phyloP scores from a whole-genome alignment of 2,329 filamentous ascomycete species.

The Aureobasidium sp. region DNA sequence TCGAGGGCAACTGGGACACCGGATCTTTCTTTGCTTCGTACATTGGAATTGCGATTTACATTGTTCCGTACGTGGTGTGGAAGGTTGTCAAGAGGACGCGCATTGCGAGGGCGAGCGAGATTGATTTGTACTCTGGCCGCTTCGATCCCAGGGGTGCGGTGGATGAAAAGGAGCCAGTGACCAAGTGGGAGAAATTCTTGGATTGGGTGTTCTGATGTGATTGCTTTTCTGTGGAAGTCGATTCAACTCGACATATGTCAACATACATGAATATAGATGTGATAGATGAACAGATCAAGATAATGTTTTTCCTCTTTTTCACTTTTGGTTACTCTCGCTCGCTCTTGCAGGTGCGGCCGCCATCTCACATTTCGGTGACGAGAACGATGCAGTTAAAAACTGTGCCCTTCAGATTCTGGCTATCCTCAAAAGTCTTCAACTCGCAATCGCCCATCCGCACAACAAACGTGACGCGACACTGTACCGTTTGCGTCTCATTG shows the following conservation, averaged over 20 bases:
- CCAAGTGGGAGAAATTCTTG: conserved; percentile 8
- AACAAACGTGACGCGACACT: no score
- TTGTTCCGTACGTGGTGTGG: conserved; percentile 34
- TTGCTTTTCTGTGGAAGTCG: neutral
- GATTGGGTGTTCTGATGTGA: conserved; percentile 13
- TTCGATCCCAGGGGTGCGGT: neutral
- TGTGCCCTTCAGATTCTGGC: no score
- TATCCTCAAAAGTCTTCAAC: no score
- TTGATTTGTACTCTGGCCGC: conserved; percentile 23
- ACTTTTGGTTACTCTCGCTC: no score
- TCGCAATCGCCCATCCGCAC: no score
- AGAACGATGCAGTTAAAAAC: no score
- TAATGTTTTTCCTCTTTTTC: neutral
- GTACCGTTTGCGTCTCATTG: no score
- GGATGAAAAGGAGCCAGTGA: neutral
- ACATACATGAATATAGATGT: no score
- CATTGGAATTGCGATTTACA: conserved; percentile 31
- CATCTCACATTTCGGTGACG: no score
- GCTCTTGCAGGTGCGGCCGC: no score
- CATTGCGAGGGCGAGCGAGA: conserved; percentile 20
- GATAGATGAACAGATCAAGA: neutral
- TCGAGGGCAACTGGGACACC: conserved; percentile 29
- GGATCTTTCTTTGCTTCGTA: conserved; percentile 33
- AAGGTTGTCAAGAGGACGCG: conserved; percentile 32
- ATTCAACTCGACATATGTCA: conserved; percentile 8